Base-by-base conservation (phyloP, 2,329 filamentous ascomycete genomes). In the Neospermospora avenae region DNA sequence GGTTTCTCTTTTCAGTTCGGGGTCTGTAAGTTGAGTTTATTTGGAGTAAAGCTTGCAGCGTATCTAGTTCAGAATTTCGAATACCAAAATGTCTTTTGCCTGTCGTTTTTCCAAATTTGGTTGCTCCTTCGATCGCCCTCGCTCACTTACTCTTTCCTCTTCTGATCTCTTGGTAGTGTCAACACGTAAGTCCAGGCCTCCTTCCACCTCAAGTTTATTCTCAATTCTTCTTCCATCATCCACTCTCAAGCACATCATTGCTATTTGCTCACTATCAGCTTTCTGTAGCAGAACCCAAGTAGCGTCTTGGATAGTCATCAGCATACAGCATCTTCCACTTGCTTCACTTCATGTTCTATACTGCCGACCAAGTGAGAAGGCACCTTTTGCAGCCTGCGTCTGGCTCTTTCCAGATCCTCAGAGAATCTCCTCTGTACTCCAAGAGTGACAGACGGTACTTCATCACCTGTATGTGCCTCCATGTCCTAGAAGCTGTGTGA, bases 251-350 rank as follows among this genome's bases (percentile, higher is more conserved):
- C 46, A 59, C 55, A 61, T 42, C 61, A 61, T 63, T 57, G 42
- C 52, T 60, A 60, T 56, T 58, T 63, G 60, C 55, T 44, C 24
- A 35, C 35, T 48, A 37, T 58, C 53, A 52, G 53, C 57, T 57
- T 55, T 35, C 45, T 37, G 35, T 34, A 46, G 41, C n/a, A 51
- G 41, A 51, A 45, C 34, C 37, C 46, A 51, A 37, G 55, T 63
- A 53, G 57, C 58, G 56, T 62, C 59, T 62, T 62, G 60, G 60
- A 62, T 52, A 56, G 52, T 41, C 34, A 25, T 51, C 22, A 48
- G 20, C 52, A 54, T 24, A 34, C 39, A 56, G 31, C 20, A 48
- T 25, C 31, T 58, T 37, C 35, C 13, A 54, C 41, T 58, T 16
- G 44, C 55, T 48, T 57, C 31, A 25, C 34, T 39, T 28, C 42